Conservation (phyloP, 768 basidiomycete genomes). For the Cyclocybe cylindracea region DNA sequence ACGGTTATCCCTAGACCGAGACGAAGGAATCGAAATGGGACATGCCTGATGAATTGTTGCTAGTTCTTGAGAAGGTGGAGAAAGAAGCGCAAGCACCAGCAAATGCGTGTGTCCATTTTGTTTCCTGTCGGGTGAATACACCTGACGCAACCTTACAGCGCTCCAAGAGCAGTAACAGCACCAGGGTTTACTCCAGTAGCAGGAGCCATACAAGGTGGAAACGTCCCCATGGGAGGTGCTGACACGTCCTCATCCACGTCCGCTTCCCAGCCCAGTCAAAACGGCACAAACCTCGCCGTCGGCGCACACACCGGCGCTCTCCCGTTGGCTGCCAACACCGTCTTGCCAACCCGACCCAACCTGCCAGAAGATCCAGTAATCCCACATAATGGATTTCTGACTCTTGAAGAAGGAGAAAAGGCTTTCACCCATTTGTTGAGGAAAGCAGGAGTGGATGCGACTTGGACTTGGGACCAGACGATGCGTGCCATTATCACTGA, state of each 20-base stretch:
- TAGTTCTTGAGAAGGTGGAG: constrained; percentile 85
- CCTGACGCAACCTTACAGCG: constrained; percentile 12
- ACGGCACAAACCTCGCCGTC: constrained; percentile 49
- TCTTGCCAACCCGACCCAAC: constrained; percentile 74
- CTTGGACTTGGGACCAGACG: constrained; percentile 97
- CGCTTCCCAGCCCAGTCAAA: constrained; percentile 50
- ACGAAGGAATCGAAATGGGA: constrained; percentile 98
- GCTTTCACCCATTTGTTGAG: constrained; percentile 90
- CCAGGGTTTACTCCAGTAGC: constrained; percentile 45
- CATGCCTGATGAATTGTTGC: constrained; percentile 88
- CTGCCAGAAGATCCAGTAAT: constrained; percentile 87
- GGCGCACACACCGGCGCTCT: constrained; percentile 53
- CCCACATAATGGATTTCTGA: constrained; percentile 86
- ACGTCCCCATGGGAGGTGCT: constrained; percentile 53
- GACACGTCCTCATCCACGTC: constrained; percentile 49
- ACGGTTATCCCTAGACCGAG: constrained; percentile 53
- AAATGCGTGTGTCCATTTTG: constrained; percentile 14
- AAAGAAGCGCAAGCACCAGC: constrained; percentile 57
- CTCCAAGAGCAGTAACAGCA: constrained; percentile 34
- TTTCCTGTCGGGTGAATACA: background rate
- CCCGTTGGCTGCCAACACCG: constrained; percentile 60
- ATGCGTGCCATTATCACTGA: constrained; percentile 99
- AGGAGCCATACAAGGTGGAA: constrained; percentile 53
- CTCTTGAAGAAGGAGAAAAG: constrained; percentile 88
- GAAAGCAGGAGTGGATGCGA: constrained; percentile 87